These are phyloP conservation scores for Eurotiales sp. DNA, from an alignment of 2,329 filamentous ascomycete species.

Conservation along the genomic window DNA sequence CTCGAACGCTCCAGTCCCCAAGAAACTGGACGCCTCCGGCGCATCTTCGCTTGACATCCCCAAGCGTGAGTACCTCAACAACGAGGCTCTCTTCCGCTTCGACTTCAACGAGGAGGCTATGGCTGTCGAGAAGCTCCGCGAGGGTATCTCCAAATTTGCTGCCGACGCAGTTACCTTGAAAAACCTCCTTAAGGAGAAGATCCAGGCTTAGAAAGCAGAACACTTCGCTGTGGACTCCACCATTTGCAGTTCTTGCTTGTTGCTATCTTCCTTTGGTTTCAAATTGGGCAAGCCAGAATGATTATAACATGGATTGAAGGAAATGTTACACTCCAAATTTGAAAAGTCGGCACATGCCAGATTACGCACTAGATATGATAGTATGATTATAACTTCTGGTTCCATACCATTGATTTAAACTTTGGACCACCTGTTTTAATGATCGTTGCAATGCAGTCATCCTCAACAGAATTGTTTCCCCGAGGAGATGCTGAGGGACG, in stretches of 20 bases:
- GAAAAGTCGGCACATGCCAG: background rate
- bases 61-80: constrained; percentile 86
- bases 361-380: background rate
- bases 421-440: too few relatives aligned
- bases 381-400: constrained; percentile 1
- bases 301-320: background rate
- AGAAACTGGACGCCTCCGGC: constrained; percentile 78
- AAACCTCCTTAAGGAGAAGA: constrained; percentile 84
- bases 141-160: constrained; percentile 99
- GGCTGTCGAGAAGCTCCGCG: constrained; percentile 97
- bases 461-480: too few relatives aligned
- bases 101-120: constrained; percentile 99
- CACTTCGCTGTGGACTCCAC: background rate
- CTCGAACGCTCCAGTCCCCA: constrained; percentile 73
- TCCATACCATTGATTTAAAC: too few relatives aligned
- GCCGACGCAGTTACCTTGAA: constrained; percentile 94
- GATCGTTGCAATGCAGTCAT: too few relatives aligned
- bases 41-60: constrained; percentile 69
- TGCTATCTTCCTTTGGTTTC: background rate
- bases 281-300: constrained; percentile 2
- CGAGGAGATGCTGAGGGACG: too few relatives aligned
- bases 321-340: background rate
- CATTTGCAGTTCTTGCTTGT: background rate
- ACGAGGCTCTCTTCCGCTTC: constrained; percentile 92
- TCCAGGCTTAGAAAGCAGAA: constrained; percentile 46